Evolutionary conservation across 768 basidiomycete genomes (phyloP), one percentile per base, ranked within the genome.

Genomic region (Mycena metata): DNA sequence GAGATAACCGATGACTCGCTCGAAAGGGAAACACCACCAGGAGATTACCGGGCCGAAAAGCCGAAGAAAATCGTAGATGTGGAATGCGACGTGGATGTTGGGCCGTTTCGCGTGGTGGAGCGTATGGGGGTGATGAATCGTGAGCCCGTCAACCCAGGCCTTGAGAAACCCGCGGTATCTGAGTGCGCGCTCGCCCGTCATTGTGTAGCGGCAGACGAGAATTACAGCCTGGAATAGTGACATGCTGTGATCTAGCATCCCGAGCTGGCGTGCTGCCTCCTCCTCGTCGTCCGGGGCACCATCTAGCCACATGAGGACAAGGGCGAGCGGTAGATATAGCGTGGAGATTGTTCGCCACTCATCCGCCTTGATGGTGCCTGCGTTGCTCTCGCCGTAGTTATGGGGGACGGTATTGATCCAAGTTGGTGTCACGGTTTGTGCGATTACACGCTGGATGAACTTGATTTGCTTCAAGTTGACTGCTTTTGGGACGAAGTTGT

Each of bases 11-110:
- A 83, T 83, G 11, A 83, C 62, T 0, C 73, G 67, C 66, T 84
- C 80, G 60, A 82, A 83, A 0, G 80, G 79, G 64, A 82, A 83
- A 21, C 70, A 74, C 79, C 79, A 83, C 84, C 82, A 84, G 0
- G 76, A 76, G 1, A 70, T 72, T 0, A 80, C 67, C 2, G 81
- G 81, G 0, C 83, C 79, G 60, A 82, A 83, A 2, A 77, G 67
- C 0, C 70, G 11, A 0, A 82, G 68, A 56, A 81, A 82, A 15
- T 82, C 76, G 19, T 74, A 69, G 7, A 84, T 57, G 60, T 83
- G 83, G 52, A 82, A 73, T 0, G 78, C 71, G 3, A 75, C 65
- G 52, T 82, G 81, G n/a, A 73, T 36, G 47, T 79, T 81, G 3
- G 70, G 57, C 3, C 62, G 16, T 0, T 49, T 8, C 1, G 6